phyloP scores from a whole-genome alignment of 768 basidiomycete genomes.

The Lactarius trivialis region DNA sequence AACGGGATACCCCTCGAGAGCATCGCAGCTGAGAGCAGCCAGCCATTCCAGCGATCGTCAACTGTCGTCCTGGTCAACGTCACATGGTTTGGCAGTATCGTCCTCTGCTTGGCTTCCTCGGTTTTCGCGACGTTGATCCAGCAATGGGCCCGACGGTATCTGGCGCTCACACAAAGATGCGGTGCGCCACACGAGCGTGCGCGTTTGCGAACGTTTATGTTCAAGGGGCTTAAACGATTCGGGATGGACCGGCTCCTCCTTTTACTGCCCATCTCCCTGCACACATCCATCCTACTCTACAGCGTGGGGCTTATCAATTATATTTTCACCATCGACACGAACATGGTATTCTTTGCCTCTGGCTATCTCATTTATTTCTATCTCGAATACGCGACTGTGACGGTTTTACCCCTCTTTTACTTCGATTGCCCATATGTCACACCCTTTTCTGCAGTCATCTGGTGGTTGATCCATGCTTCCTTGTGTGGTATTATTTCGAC shows the following conservation, averaged over 20 bases:
- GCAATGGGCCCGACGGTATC: slow-evolving; percentile 6
- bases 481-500: not conserved
- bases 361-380: not conserved
- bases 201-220: not conserved
- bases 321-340: not conserved
- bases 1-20: not conserved
- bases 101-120: not conserved
- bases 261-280: not conserved
- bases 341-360: not conserved
- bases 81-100: slow-evolving; percentile 3
- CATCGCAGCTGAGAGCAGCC: not conserved
- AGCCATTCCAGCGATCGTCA: not conserved
- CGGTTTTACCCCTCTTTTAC: not conserved
- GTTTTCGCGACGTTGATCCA: slow-evolving; percentile 2
- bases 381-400: not conserved
- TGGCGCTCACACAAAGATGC: not conserved
- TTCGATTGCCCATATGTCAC: not conserved
- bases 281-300: not conserved
- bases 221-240: not conserved
- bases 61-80: not conserved
- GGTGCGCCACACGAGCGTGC: not conserved
- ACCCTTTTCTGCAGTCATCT: not conserved
- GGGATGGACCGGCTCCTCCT: not conserved
- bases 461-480: not conserved
- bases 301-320: not conserved